Evolutionary conservation across 192 early-diverging fungal genomes (phyloP), one percentile per base, ranked within the genome.

Genomic region (Backusella tarrabulga): DNA sequence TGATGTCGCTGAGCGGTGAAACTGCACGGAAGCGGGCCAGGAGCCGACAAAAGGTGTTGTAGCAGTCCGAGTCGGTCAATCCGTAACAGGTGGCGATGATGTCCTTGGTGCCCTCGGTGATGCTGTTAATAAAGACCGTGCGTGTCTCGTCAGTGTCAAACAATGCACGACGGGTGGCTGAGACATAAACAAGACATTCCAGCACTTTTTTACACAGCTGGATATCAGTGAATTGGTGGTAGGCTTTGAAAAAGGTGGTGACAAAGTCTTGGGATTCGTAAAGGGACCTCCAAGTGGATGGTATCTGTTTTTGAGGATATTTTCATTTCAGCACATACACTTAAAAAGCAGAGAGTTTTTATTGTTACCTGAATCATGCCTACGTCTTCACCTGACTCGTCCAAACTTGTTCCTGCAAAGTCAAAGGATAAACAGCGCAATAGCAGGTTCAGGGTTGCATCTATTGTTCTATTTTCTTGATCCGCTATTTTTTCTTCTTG

Each of bases 41-140:
- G 80, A 96, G 83, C 8, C 95, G 87, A 73, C 94, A 93, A 77
- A 97, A 88, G 67, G 94, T 92, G 68, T 96, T 94, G 83, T 92
- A 95, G 81, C 92, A 95, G 36, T 91, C 88, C 6, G 91, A 85
- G 41, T 96, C 93, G 19, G 89, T 84, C 50, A 96, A 81, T 19
- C 93, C 90, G 14, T 84, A 79, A 0, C 83, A 85, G 17, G 84
- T 78, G 11, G 84, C 77, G 36, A 97, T 78, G n/a, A 96, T 92
- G 66, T 92, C 86, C 1, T 81, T 77, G 6, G 88, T 91, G 23
- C 92, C 95, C 17, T 85, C 79, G 78, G 95, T 87, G 74, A 95
- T 88, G 73, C 84, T 83, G 34, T 88, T 83, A 15, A 97, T 86
- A 75, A 94, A 94, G 21, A 76, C 80, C 1, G 85, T 74, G n/a